These are phyloP conservation scores for Botrytis tulipae DNA, from an alignment of 2,329 filamentous ascomycete genomes.

Conservation along the genomic window DNA sequence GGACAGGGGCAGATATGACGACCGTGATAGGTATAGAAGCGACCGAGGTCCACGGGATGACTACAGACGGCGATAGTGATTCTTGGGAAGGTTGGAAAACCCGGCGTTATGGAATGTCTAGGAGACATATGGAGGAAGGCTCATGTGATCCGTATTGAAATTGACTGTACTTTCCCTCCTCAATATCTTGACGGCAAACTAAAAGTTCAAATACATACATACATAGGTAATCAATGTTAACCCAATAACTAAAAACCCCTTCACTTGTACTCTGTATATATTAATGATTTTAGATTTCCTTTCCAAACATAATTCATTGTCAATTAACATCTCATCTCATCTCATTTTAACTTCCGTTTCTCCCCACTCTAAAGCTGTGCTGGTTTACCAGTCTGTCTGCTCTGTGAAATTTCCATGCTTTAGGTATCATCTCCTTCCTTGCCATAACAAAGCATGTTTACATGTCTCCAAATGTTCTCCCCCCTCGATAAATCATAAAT, in stretches of 20 bases:
- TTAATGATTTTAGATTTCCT: no score
- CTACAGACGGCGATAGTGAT: conserved; percentile 9
- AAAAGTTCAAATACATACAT: background rate
- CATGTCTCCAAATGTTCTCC: background rate
- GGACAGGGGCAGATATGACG: conserved; percentile 28
- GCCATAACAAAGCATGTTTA: background rate
- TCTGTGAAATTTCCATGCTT: background rate
- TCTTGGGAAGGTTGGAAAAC: background rate
- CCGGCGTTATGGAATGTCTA: conserved; percentile 9
- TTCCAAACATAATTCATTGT: background rate
- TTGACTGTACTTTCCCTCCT: background rate
- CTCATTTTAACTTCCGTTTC: no score
- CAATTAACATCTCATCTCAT: background rate
- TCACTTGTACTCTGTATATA: background rate
- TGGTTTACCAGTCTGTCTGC: background rate
- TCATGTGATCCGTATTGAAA: background rate
- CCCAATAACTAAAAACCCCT: background rate
- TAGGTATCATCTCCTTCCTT: background rate
- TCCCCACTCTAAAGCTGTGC: background rate
- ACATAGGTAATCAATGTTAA: background rate
- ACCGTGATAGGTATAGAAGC: conserved; percentile 21
- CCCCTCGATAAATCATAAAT: background rate
- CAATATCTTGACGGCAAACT: background rate
- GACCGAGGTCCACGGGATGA: conserved; percentile 11
- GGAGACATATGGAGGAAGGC: background rate